These are phyloP conservation scores for Neurospora sp. DNA, from an alignment of 495 filamentous ascomycete species.

Conservation along the genomic window DNA sequence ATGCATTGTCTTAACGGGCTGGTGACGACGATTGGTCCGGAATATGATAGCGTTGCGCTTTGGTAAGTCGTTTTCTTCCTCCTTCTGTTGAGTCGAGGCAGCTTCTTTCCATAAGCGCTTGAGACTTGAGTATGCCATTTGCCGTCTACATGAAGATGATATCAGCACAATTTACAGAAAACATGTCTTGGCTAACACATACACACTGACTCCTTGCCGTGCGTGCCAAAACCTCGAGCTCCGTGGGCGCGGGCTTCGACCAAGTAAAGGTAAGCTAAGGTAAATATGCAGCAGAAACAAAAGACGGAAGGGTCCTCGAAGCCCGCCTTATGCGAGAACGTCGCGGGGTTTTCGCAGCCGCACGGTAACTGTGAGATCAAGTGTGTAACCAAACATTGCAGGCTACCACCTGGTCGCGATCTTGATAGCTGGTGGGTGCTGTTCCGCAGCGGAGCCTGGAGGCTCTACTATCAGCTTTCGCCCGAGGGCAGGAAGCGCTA, in stretches of 20 bases:
- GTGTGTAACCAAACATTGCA: conserved; percentile 17
- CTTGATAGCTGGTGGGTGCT: conserved; percentile 63
- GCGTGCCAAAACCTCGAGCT: background rate
- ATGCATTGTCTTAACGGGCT: conserved; percentile 62
- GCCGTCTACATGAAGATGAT: background rate
- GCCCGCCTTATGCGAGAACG: background rate
- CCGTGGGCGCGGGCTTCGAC: background rate
- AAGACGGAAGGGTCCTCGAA: background rate
- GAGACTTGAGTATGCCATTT: background rate
- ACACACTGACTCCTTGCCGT: background rate
- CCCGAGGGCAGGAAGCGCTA: conserved; percentile 59
- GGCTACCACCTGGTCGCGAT: conserved; percentile 66
- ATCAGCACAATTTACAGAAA: background rate
- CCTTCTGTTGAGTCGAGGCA: background rate
- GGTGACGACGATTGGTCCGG: conserved; percentile 58
- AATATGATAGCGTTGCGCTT: conserved; percentile 66
- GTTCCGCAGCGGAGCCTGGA: conserved; percentile 62
- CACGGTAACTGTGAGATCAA: background rate
- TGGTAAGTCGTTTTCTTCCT: conserved; percentile 46
- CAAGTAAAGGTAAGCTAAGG: background rate
- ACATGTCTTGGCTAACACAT: background rate
- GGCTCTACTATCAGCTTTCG: conserved; percentile 59
- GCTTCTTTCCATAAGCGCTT: background rate
- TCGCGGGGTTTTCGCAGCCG: background rate
- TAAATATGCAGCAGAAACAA: background rate